Conservation (phyloP, 371 early-diverging fungal species). For the Actinomortierella wolfii region DNA sequence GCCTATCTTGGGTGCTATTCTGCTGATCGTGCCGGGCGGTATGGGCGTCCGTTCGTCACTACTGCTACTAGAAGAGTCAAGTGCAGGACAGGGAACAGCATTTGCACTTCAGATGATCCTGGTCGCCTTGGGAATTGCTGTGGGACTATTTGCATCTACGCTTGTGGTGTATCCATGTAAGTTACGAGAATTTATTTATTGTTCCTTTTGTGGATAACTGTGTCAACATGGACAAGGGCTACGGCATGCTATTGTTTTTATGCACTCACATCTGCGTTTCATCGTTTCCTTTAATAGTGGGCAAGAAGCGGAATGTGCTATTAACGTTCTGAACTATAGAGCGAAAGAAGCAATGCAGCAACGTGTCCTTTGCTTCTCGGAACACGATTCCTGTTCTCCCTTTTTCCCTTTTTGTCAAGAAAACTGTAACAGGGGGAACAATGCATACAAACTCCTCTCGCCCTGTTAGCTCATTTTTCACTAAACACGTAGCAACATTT, state of each 20-base stretch:
- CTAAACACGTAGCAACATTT: too few relatives aligned
- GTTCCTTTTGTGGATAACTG: not conserved
- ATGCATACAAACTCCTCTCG: too few relatives aligned
- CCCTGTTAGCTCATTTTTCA: too few relatives aligned
- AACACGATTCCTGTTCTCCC: too few relatives aligned
- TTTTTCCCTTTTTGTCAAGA: too few relatives aligned
- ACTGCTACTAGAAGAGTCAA: conserved; percentile 44
- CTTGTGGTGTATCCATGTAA: conserved; percentile 58
- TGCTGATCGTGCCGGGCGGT: conserved; percentile 65
- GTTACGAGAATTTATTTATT: not conserved
- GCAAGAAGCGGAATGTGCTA: conserved; percentile 27
- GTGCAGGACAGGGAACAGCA: conserved; percentile 48
- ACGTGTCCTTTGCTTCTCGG: too few relatives aligned
- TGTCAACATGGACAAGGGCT: not conserved
- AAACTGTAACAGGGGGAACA: too few relatives aligned
- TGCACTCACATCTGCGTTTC: not conserved
- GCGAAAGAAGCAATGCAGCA: not conserved
- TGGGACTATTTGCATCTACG: conserved; percentile 63
- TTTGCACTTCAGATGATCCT: conserved; percentile 62
- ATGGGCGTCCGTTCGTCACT: conserved; percentile 51
- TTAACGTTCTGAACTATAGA: conserved; percentile 19
- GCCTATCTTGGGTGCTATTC: conserved; percentile 59
- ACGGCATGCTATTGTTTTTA: not conserved
- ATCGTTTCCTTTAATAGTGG: conserved; percentile 11
- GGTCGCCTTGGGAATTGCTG: conserved; percentile 54